Evolutionary conservation across 345 rosid species (phyloP), one percentile per base, ranked within the genome.

Genomic region (Salix dunnii): DNA sequence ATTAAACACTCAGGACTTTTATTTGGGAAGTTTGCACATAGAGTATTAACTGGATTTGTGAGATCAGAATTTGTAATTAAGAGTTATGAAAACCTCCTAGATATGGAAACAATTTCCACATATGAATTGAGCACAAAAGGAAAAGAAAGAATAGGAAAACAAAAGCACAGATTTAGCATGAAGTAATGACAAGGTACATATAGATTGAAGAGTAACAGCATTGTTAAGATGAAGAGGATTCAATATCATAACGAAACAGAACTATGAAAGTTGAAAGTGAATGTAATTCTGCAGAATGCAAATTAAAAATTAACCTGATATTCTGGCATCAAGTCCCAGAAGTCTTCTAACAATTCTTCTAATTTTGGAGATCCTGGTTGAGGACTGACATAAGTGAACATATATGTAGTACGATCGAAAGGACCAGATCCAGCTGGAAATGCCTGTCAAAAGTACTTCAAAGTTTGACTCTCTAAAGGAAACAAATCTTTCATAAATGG

Each of bases 361-460:
- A 95, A 73, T 80, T 87, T 83, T 4, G 97, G 99, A 30, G 90
- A 88, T 67, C 83, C 79, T 12, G 94, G 86, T 85, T 89, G 92
- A 65, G 99, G 97, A 84, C 85, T 85, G 71, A 94, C 87, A 76
- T 95, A 95, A 49, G 99, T 89, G 86, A 95, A 92, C 99, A 95
- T 95, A 80, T 95, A 95, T 21, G 96, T 89, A n/a, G 99, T 95
- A 35, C 97, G 97, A 85, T 95, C 97, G 42, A 78, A 48, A 33
- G 94, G 93, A 64, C 96, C 97, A 66, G 99, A 92, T 23, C 99
- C 99, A 73, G 97, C 90, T 4, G 99, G 97, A 89, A 92, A 95
- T 80, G 99, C 97, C 99, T 94, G 86, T 61, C 43, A 77, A 75
- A 71, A 58, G 53, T 72, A 71, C 61, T 70, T 30, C 77, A 74